Base-by-base conservation (phyloP, 208 protist genomes). In the Trypanosoma conorhini region DNA sequence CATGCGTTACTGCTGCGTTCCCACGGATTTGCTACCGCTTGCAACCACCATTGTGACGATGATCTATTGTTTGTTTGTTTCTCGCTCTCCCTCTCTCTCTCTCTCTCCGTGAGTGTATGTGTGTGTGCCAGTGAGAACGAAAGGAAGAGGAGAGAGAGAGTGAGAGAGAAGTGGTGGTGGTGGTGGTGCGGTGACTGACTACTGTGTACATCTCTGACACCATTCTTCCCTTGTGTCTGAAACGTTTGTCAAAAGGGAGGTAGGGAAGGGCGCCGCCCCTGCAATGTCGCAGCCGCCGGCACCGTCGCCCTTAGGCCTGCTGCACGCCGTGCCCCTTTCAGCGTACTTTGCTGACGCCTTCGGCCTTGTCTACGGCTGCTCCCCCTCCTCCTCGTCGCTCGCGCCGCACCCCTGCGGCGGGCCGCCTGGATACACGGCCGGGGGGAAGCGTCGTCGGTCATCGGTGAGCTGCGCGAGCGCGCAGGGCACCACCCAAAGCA, bases 321-420 rank as follows among this genome's bases (percentile, higher is more conserved):
- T 71, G 48, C 28, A 67, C 24, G 38, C 64, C 0, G 56, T 67
- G 30, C 52, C 48, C 58, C 40, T 76, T 44, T 31, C 64, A 7
- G 35, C 35, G 46, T 76, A 67, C 33, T 71, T 71, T 52, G 58
- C 72, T 2, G 72, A 76, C 58, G 62, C 64, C 10, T 76, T 76
- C 60, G 22, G 31, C 15, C 70, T 70, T 10, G 51, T 56, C 7
- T 19, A 46, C 28, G 55, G 30, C 30, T 33, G 58, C 50, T 52
- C 59, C 24, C 17, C 56, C 2, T 42, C 1, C 15, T 24, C 24
- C 19, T 51, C 65, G 8, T 5, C 12, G n/a, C 55, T 2, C 15
- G 42, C 15, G 42, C 42, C 42, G 42, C 8, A 19, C 10, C 15
- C 30, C 12, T 54, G 28, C 33, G 10, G 22, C 40, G 35, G 21